Percentiles rank a stretch among this genome's conserved stretches.
Evolutionary conservation across 1,284 basidiomycete genomes (phyloP).

Genomic region (Austroboletus niveus): DNA sequence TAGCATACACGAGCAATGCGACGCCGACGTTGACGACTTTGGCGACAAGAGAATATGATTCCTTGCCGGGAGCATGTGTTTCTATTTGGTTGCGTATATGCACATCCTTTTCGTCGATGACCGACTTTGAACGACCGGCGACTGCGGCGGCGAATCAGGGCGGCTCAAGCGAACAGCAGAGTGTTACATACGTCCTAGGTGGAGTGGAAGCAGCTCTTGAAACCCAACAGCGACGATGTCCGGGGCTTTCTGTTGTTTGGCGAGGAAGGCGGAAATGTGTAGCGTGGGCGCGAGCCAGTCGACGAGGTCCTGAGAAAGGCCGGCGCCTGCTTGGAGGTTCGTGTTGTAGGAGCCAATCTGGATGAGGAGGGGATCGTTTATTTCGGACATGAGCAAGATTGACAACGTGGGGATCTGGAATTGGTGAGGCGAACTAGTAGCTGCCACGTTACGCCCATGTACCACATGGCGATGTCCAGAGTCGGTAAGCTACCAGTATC

Average conservation of each 20-base stretch:
- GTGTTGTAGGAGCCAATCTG: slow-evolving; percentile 87
- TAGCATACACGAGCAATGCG: slow-evolving; percentile 78
- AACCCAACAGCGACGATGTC: slow-evolving; percentile 90
- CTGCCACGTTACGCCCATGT: too few species aligned
- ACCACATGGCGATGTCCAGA: too few species aligned
- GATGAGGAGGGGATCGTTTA: slow-evolving; percentile 50
- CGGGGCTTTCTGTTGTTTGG: slow-evolving; percentile 56
- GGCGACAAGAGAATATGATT: slow-evolving; percentile 69
- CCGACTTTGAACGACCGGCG: slow-evolving; percentile 57
- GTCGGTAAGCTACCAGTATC: too few species aligned
- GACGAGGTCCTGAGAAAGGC: slow-evolving; percentile 76
- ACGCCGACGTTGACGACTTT: slow-evolving; percentile 78
- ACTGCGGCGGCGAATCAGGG: slow-evolving; percentile 41
- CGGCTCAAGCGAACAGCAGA: neutral
- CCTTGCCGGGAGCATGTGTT: slow-evolving; percentile 61
- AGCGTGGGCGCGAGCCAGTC: slow-evolving; percentile 81
- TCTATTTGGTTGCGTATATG: slow-evolving; percentile 73
- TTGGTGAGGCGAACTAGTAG: neutral
- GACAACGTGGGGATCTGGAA: neutral
- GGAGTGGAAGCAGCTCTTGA: slow-evolving; percentile 84
- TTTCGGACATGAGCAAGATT: slow-evolving; percentile 15
- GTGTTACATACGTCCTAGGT: slow-evolving; percentile 65
- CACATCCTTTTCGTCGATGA: slow-evolving; percentile 59
- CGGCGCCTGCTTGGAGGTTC: slow-evolving; percentile 70
- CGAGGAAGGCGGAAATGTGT: slow-evolving; percentile 70